Evolutionary conservation across 208 protist species (phyloP).

Genomic region (Kentomonas sorsogonicus): DNA sequence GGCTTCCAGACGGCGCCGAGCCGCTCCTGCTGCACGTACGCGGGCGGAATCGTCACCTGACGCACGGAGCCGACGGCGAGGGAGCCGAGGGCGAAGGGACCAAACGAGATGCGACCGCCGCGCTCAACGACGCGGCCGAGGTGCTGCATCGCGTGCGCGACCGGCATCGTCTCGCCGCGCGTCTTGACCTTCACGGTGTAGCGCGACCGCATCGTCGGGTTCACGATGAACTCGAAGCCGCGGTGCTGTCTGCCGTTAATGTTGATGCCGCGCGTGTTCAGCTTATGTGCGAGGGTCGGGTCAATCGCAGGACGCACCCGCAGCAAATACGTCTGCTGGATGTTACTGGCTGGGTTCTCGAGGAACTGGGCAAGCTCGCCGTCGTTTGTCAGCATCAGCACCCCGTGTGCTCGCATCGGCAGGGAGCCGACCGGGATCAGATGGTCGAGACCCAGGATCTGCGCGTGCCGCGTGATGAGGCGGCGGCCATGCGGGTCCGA

Average conservation of each 20-base stretch:
- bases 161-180: conserved; percentile 61
- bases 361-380: conserved; percentile 81
- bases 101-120: conserved; percentile 81
- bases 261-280: conserved; percentile 77
- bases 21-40: conserved; percentile 66
- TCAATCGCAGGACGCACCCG: conserved; percentile 80
- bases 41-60: conserved; percentile 79
- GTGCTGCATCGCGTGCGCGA: conserved; percentile 80
- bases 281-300: conserved; percentile 75
- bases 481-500: conserved; percentile 66
- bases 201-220: conserved; percentile 68
- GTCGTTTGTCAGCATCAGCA: conserved; percentile 86
- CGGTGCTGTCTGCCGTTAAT: conserved; percentile 69
- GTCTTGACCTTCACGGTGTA: conserved; percentile 84
- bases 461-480: conserved; percentile 74
- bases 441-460: conserved; percentile 83
- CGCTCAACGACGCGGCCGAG: conserved; percentile 71
- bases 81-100: conserved; percentile 65
- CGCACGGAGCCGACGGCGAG: conserved; percentile 80
- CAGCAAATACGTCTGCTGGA: conserved; percentile 85
- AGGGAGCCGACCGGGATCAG: conserved; percentile 83
- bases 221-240: conserved; percentile 77
- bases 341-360: conserved; percentile 63
- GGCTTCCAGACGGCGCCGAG: conserved; percentile 64
- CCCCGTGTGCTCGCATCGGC: conserved; percentile 75